Evolutionary conservation across 352 stramenopile genomes (phyloP), one percentile per base, ranked within the genome.

Genomic region (Phytophthora europaea): DNA sequence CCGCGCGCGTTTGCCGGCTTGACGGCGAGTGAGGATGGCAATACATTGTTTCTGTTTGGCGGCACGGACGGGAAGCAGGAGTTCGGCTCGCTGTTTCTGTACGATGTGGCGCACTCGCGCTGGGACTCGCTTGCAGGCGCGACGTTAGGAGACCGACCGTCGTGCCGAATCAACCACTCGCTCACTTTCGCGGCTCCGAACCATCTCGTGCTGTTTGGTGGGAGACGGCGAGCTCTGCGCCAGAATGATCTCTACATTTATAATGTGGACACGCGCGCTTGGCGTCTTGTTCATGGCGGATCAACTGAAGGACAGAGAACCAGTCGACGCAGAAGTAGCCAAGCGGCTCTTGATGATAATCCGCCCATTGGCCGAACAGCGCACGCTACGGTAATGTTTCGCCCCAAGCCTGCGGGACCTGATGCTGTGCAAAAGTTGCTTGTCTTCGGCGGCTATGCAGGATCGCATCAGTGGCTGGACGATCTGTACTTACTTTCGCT

Each of bases 381-480:
- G 5, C 87, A 94, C 52, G 67, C 80, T 2, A 73, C 79, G 0
- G 70, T 94, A 45, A 52, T 81, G 4, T 90, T 81, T 51, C 62
- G 54, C 15, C 15, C 75, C 16, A 56, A 82, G 36, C 55, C 67
- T 33, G 45, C 64, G 23, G 65, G 65, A 12, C 57, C 51, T 43
- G 38, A 68, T 36, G 66, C 56, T 48, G 66, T 72, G 33, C 71
- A 89, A 60, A 79, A 76, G 15, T 23, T 93, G 13, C 40, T 94
- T 34, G 54, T 94, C 5, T 94, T 94, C 51, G 87, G 87, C 1
- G 87, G 87, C 23, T 94, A 94, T 43, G 82, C 81, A 48, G 87
- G 87, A 0, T 80, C 75, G 2, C 80, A 86, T 52, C 62, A 60
- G 3, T 94, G 87, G 87, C 75, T 93, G 1, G 82, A 91, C 62